Evolutionary conservation across 1,139 yeast genomes (phyloP).

Genomic region (Hyphopichia pseudoburtonii): DNA sequence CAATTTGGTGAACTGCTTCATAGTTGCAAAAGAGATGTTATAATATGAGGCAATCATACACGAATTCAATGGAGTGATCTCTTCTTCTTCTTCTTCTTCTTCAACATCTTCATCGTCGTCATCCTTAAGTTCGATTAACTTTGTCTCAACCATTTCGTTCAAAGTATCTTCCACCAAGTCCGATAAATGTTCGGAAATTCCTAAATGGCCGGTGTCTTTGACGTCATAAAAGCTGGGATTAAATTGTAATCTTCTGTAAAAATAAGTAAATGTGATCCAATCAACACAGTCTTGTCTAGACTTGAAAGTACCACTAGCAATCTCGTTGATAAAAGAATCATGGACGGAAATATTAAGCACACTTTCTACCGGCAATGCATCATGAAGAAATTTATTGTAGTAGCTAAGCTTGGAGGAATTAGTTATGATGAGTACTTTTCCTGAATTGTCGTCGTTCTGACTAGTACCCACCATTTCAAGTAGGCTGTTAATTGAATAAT

Average conservation of each 20-base stretch:
- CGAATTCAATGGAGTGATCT: constrained; percentile 61
- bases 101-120: constrained; percentile 34
- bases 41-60: constrained; percentile 77
- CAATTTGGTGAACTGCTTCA: constrained; percentile 58
- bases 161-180: constrained; percentile 78
- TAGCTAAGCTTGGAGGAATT: constrained; percentile 56
- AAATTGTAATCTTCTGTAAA: constrained; percentile 72
- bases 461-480: constrained; percentile 76
- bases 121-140: constrained; percentile 60
- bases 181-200: constrained; percentile 77
- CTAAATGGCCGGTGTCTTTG: constrained; percentile 59
- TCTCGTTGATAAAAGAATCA: constrained; percentile 72
- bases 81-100: constrained; percentile 42
- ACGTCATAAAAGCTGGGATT: constrained; percentile 92
- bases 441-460: constrained; percentile 18
- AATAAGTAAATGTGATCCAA: constrained; percentile 83
- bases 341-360: constrained; percentile 55
- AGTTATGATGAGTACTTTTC: constrained; percentile 56
- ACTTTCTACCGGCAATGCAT: constrained; percentile 85
- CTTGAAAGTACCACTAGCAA: constrained; percentile 62
- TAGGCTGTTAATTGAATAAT: constrained; percentile 65
- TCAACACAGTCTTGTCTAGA: constrained; percentile 85
- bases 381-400: constrained; percentile 68
- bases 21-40: constrained; percentile 60
- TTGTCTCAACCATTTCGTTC: constrained; percentile 60